Evolutionary conservation across 1,284 basidiomycete genomes (phyloP).

Genomic region (Cutaneotrichosporon cyanovorans): DNA sequence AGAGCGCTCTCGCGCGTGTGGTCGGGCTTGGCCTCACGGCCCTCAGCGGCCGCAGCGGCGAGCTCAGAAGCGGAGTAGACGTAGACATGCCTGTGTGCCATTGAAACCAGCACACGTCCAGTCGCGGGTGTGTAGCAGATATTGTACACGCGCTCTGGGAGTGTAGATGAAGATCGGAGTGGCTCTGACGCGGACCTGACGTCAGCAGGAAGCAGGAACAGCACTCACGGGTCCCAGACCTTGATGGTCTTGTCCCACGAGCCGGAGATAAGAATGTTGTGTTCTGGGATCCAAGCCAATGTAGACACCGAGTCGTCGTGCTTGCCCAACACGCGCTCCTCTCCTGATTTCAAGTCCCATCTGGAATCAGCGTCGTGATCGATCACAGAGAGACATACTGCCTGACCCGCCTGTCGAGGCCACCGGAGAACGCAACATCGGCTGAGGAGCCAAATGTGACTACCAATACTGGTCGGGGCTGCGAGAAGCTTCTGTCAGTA

Average conservation of each 20-base stretch:
- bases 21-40: constrained; percentile 54
- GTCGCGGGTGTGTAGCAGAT: constrained; percentile 49
- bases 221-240: constrained; percentile 66
- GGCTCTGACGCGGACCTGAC: constrained; percentile 50
- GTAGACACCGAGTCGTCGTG: constrained; percentile 46
- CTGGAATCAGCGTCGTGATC: constrained; percentile 31
- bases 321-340: constrained; percentile 45
- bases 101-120: constrained; percentile 69
- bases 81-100: constrained; percentile 79
- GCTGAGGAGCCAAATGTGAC: constrained; percentile 44
- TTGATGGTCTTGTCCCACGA: constrained; percentile 85
- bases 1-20: constrained; percentile 84
- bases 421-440: constrained; percentile 44
- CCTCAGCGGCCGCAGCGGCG: constrained; percentile 48
- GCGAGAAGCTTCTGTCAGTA: constrained; percentile 26
- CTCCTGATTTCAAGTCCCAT: constrained; percentile 46
- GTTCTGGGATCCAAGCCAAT: constrained; percentile 45
- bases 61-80: constrained; percentile 78
- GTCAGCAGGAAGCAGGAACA: constrained; percentile 45
- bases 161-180: constrained; percentile 53
- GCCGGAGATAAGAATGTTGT: constrained; percentile 62
- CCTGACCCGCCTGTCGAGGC: constrained; percentile 50
- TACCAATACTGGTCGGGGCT: constrained; percentile 43
- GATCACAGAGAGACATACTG: constrained; percentile 39
- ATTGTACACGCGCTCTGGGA: constrained; percentile 77